Conservation (phyloP, 192 early-diverging fungal genomes). For the Glomus cerebriforme region DNA sequence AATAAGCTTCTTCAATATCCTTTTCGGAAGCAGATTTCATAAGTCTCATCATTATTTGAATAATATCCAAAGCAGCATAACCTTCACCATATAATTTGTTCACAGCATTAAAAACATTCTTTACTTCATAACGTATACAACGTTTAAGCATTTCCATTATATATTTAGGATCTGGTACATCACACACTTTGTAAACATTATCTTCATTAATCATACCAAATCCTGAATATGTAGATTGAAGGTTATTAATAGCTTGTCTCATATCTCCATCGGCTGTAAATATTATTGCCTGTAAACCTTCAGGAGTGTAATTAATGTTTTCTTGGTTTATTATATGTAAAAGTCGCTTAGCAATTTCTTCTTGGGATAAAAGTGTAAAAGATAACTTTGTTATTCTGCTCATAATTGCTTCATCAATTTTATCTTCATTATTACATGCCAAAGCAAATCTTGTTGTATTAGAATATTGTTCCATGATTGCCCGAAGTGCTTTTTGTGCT, state of each 20-base stretch:
- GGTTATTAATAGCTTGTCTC: constrained; percentile 97
- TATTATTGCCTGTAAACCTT: constrained; percentile 90
- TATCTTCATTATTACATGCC: constrained; percentile 94
- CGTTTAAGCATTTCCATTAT: constrained; percentile 73
- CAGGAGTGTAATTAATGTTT: constrained; percentile 79
- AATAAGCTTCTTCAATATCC: not conserved
- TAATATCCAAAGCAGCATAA: constrained; percentile 88
- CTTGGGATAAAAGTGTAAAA: constrained; percentile 76
- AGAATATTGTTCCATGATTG: constrained; percentile 98
- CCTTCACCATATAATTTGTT: constrained; percentile 79
- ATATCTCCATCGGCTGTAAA: constrained; percentile 98
- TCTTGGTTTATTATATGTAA: constrained; percentile 83
- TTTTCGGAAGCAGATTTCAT: not conserved
- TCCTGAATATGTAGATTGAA: constrained; percentile 88
- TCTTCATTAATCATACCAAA: constrained; percentile 84
- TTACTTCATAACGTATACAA: constrained; percentile 69
- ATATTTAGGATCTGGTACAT: constrained; percentile 90
- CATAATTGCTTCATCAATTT: constrained; percentile 99
- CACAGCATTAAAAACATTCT: constrained; percentile 70
- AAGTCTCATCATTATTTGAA: constrained; percentile 76
- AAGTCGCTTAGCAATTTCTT: constrained; percentile 79
- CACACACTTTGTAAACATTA: constrained; percentile 97
- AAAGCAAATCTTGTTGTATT: constrained; percentile 94
- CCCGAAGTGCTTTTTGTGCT: constrained; percentile 95
- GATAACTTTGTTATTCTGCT: constrained; percentile 92